These are phyloP conservation scores for Acorus calamus DNA, from an alignment of 106 monocot species.

Conservation along the genomic window DNA sequence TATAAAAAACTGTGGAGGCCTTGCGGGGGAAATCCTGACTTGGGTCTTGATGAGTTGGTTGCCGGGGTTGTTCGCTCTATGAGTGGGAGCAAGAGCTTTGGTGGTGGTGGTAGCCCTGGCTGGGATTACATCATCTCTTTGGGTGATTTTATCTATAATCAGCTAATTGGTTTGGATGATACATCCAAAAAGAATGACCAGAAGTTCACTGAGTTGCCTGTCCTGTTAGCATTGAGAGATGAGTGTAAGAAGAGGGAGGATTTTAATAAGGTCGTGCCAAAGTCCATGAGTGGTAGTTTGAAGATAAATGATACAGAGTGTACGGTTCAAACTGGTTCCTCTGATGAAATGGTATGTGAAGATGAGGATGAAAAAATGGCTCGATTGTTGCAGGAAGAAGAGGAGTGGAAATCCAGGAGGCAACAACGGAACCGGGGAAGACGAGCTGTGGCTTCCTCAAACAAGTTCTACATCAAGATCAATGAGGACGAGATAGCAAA, in stretches of 20 bases:
- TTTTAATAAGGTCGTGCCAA: slow-evolving; percentile 3
- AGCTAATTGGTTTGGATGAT: slow-evolving; percentile 75
- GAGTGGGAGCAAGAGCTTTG: slow-evolving; percentile 43
- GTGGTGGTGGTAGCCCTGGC: slow-evolving; percentile 27
- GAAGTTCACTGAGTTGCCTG: slow-evolving; percentile 44
- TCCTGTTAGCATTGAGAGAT: slow-evolving; percentile 70
- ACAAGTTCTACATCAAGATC: slow-evolving; percentile 81
- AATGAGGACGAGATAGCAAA: slow-evolving; percentile 94
- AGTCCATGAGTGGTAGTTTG: slow-evolving; percentile 29
- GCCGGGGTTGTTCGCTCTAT: slow-evolving; percentile 77
- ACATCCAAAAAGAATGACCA: slow-evolving; percentile 30
- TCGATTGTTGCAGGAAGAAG: slow-evolving; percentile 76
- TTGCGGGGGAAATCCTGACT: slow-evolving; percentile 66
- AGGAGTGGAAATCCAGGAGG: slow-evolving; percentile 79
- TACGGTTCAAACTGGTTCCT: too few relatives aligned
- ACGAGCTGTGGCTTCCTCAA: slow-evolving; percentile 22
- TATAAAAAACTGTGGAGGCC: slow-evolving; percentile 58
- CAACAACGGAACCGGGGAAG: slow-evolving; percentile 15
- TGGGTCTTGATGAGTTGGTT: slow-evolving; percentile 78
- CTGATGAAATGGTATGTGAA: slow-evolving; percentile 11
- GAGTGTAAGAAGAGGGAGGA: slow-evolving; percentile 42
- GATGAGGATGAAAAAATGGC: slow-evolving; percentile 91
- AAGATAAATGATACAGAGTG: slow-evolving; percentile 47
- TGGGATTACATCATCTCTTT: slow-evolving; percentile 80
- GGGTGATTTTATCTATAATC: slow-evolving; percentile 89